Base-by-base conservation (phyloP, 495 filamentous ascomycete genomes). In the Trichoderma asperelloides region DNA sequence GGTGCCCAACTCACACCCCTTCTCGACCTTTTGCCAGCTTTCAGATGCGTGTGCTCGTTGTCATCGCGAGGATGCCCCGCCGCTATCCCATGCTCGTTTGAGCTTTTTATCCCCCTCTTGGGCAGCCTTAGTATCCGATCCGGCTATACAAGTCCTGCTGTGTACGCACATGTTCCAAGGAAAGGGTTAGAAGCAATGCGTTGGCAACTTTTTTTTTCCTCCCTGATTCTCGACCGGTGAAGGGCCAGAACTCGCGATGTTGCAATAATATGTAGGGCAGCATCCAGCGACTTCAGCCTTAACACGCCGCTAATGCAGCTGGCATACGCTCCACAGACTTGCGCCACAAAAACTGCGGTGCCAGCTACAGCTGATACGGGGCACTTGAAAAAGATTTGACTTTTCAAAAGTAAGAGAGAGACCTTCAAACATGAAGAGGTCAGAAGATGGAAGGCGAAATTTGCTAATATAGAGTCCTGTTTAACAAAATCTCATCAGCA, bases 251-350 rank as follows among this genome's bases (percentile, higher is more conserved):
- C 18, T 45, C 41, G 41, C 41, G 41, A 45, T 45, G 18, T 18
- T 45, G 41, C 41, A 16, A 23, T 18, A 8, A 21, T 51, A 23
- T 18, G 47, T 51, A 60, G 12, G 23, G 25, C 25, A 21, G 23
- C 18, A 28, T 30, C 11, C 25, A 60, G 55, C 27, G 25, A 23
- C 57, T 60, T 70, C 39, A 49, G 63, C 45, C 49, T 27, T 47
- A 47, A 68, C 51, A 62, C 39, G n/a, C 66, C 68, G 67, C 69
- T 69, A 49, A 73, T 67, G 69, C 71, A 67, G 47, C 11, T 21
- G 47, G n/a, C 47, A 21, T 51, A 66, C 62, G 71, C 64, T 64
- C 55, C 55, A 60, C 27, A 13, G 25, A 30, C 55, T 25, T 30
- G 27, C 55, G 28, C 12, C 55, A 60, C 21, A 9, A 21, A 51